Conservation (phyloP, 2,329 filamentous ascomycete species). For the Hansfordia pulvinata region DNA sequence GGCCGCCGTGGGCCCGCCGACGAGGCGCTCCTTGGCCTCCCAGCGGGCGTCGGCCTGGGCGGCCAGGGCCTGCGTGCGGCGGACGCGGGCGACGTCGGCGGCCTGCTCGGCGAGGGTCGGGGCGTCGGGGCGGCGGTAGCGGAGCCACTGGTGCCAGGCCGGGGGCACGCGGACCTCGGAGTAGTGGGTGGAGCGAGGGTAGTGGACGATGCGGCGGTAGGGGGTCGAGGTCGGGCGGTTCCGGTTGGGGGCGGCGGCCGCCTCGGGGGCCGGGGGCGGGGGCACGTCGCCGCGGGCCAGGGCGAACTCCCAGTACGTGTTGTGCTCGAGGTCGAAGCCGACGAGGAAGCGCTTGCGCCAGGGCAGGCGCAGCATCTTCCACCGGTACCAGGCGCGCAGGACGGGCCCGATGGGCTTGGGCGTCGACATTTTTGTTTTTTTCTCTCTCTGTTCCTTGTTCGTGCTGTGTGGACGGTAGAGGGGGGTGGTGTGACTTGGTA, state of each 20-base stretch:
- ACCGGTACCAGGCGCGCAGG: conserved; percentile 38
- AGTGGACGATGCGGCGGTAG: conserved; percentile 1
- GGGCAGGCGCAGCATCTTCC: conserved; percentile 48
- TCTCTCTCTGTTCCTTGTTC: background rate
- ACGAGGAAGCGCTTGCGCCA: conserved; percentile 51
- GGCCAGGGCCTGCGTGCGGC: conserved; percentile 39
- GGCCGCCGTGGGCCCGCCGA: conserved; percentile 5
- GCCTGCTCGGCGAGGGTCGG: conserved; percentile 44
- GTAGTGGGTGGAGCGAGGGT: conserved; percentile 24
- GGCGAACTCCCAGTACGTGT: conserved; percentile 58
- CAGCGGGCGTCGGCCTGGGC: conserved; percentile 50
- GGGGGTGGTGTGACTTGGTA: too few relatives aligned
- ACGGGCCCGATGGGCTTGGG: conserved; percentile 22
- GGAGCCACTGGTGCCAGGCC: conserved; percentile 57
- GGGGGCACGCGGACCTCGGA: conserved; percentile 44
- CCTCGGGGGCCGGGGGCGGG: background rate
- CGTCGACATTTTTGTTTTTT: conserved; percentile 16
- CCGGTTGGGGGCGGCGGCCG: conserved; percentile 1
- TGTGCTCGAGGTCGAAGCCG: conserved; percentile 49
- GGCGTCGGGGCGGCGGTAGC: conserved; percentile 39
- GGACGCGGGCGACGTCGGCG: conserved; percentile 36
- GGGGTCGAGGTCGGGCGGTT: background rate
- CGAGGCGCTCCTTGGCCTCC: conserved; percentile 38
- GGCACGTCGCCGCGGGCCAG: conserved; percentile 25
- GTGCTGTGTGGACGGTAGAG: background rate